Conservation (phyloP, 176 grass and related monocot species). For the Oryza officinalis region DNA sequence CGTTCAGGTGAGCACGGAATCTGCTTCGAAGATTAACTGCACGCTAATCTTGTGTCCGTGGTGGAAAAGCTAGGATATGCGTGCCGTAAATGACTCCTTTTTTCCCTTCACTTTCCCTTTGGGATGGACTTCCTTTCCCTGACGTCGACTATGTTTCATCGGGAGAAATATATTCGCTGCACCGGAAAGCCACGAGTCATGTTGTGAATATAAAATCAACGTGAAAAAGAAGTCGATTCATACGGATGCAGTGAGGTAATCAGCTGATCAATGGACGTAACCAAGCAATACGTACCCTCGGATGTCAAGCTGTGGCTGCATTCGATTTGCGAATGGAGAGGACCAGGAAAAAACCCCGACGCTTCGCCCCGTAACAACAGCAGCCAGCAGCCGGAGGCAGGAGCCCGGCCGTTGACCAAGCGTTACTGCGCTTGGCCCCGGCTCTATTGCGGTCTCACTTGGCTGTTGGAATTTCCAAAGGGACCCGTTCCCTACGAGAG, state of each 20-base stretch:
- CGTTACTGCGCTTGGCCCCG: not conserved
- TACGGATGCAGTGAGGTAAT: not conserved
- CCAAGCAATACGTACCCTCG: not conserved
- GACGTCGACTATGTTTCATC: not conserved
- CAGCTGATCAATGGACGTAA: not conserved
- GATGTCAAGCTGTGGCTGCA: not conserved
- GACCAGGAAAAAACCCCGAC: slow-evolving; percentile 20
- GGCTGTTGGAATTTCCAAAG: slow-evolving; percentile 25
- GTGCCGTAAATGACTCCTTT: not conserved
- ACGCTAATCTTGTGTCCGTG: not conserved
- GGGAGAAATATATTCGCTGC: not conserved
- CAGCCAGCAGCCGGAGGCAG: slow-evolving; percentile 9
- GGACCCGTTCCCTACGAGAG: not conserved
- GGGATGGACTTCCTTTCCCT: not conserved
- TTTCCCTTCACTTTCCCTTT: not conserved
- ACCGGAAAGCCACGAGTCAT: not conserved
- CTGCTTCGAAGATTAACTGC: not conserved
- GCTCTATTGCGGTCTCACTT: slow-evolving; percentile 18
- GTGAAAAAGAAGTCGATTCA: not conserved
- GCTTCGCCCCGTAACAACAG: not conserved
- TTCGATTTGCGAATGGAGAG: not conserved
- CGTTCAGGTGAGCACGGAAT: not conserved
- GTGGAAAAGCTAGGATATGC: not conserved
- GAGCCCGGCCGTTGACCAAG: not conserved
- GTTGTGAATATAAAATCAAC: not conserved